A percentile compares a stretch with the other conserved stretches of the same genome.
These are phyloP conservation scores for Backusella macrospora DNA, from an alignment of 192 early-diverging fungal species.

Conservation along the genomic window DNA sequence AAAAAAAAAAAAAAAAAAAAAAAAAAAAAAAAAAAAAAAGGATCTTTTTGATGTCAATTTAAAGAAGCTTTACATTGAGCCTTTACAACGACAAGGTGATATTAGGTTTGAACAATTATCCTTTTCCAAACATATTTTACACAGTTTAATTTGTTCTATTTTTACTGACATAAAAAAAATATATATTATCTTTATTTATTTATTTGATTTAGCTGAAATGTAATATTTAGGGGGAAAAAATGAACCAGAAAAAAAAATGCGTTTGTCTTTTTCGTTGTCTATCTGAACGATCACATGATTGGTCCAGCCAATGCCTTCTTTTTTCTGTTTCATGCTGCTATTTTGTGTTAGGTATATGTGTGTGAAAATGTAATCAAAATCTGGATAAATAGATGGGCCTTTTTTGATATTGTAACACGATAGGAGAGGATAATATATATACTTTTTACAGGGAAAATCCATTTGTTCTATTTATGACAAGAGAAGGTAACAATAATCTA, in stretches of 20 bases:
- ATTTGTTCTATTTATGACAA: too few relatives aligned
- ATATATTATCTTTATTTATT: too few relatives aligned
- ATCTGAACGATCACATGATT: conserved; percentile 12
- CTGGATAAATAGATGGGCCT: neutral
- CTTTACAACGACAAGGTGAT: conserved; percentile 43
- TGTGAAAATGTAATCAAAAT: neutral
- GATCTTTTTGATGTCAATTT: neutral
- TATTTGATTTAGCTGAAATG: neutral
- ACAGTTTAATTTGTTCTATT: conserved; percentile 19
- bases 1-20: neutral
- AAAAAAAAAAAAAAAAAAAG: neutral
- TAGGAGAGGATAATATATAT: too few relatives aligned
- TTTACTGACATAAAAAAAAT: neutral
- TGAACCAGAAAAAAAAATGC: neutral
- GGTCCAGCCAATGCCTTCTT: neutral
- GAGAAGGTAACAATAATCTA: too few relatives aligned
- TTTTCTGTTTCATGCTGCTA: neutral
- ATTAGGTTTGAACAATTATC: conserved; percentile 25
- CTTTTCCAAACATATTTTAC: conserved; percentile 45
- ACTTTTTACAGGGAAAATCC: too few relatives aligned
- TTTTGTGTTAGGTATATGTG: too few relatives aligned
- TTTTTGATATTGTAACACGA: too few relatives aligned
- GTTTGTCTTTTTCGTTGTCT: neutral
- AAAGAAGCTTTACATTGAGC: conserved; percentile 39
- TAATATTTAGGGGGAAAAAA: neutral